Evolutionary conservation across 164 flowering plant genomes (phyloP).

Genomic region (Kalanchoe fedtschenkoi): DNA sequence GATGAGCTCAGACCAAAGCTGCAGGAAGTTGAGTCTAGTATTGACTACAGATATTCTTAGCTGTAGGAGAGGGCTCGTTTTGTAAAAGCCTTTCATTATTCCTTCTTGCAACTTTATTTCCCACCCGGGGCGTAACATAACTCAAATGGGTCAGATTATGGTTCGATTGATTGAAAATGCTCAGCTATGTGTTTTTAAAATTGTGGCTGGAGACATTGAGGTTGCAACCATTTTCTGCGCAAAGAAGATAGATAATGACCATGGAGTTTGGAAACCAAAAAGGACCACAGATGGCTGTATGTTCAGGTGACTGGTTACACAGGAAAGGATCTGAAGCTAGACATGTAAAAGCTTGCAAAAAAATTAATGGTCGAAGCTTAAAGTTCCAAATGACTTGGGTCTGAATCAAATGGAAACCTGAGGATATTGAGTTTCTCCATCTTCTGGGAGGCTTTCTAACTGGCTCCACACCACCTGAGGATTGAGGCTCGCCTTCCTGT

Average conservation of each 20-base stretch:
- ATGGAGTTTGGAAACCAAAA: not conserved
- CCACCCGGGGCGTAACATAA: no score
- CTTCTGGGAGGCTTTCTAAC: not conserved
- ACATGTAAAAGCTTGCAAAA: not conserved
- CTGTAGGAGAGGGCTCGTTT: not conserved
- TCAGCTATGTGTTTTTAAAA: no score
- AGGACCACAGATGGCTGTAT: not conserved
- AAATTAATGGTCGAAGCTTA: not conserved
- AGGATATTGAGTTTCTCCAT: constrained; percentile 2
- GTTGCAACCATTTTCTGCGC: no score
- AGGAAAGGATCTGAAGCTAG: not conserved
- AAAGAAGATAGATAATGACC: no score
- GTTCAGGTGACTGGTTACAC: not conserved
- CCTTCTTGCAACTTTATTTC: not conserved
- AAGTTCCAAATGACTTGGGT: no score
- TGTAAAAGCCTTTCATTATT: not conserved
- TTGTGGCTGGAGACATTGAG: no score
- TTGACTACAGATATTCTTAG: constrained; percentile 9
- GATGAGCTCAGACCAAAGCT: constrained; percentile 25
- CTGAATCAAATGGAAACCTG: no score
- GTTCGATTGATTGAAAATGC: no score
- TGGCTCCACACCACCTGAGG: not conserved
- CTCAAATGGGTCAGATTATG: no score
- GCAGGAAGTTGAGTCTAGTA: constrained; percentile 75
- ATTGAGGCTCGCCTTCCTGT: not conserved